Percentiles rank a stretch among this genome's conserved stretches.
phyloP scores from a whole-genome alignment of 257 asterid species.

The Nyctanthes arbortristis region DNA sequence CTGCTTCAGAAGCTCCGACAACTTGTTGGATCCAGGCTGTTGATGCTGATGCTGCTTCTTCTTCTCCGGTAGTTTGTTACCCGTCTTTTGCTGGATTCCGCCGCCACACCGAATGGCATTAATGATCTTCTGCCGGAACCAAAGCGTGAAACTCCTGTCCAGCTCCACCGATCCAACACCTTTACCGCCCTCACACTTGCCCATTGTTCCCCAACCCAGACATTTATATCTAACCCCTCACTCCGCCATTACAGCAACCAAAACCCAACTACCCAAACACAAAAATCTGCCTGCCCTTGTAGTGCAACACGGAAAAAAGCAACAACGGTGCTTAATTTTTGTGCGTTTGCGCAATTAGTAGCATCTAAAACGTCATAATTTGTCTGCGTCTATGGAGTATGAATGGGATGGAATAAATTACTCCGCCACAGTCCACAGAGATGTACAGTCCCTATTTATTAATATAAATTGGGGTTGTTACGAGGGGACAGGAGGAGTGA shows the following conservation, averaged over 20 bases:
- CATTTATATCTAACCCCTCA: not conserved
- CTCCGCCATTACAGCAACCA: not conserved
- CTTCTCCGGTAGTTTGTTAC: conserved; percentile 28
- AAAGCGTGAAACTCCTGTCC: conserved; percentile 57
- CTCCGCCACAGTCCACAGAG: not conserved
- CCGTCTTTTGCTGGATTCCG: conserved; percentile 19
- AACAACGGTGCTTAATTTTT: not conserved
- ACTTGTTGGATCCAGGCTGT: conserved; percentile 53
- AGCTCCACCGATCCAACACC: conserved; percentile 56
- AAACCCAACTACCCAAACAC: not conserved
- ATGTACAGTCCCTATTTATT: not conserved
- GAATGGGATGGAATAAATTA: not conserved
- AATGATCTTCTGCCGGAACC: conserved; percentile 52
- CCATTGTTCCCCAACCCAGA: conserved; percentile 43
- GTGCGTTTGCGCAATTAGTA: not conserved
- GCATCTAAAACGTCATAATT: not conserved
- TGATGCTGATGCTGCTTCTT: not conserved
- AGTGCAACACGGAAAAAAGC: not conserved
- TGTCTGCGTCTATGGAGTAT: not conserved
- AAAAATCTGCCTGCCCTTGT: not conserved
- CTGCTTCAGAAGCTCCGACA: conserved; percentile 65
- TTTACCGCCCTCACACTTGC: conserved; percentile 38
- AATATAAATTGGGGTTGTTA: not conserved
- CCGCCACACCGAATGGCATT: conserved; percentile 77
- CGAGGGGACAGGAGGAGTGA: not conserved